Evolutionary conservation across 1,284 basidiomycete genomes (phyloP), one percentile per base, ranked within the genome.

Genomic region (Malassezia sp.): DNA sequence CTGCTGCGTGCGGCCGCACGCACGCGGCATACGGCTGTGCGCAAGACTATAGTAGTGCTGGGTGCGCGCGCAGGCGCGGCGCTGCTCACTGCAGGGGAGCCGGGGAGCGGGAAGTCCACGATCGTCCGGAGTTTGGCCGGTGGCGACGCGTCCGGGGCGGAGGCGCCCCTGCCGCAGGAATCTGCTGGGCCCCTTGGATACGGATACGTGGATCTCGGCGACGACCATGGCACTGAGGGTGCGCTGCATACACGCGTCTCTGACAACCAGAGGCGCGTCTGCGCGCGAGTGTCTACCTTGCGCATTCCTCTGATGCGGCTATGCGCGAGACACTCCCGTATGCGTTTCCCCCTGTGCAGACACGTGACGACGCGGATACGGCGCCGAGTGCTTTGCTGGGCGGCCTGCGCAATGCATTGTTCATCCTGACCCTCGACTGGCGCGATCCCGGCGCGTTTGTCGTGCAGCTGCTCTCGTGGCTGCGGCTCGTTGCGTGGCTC

Each of bases 381-480:
- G 49, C 56, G 2, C 47, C 49, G 2, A 28, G 29, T 2, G 47
- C 57, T 3, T 60, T 61, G 11, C 51, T 63, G 43, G 51, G 48
- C 14, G 75, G 80, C 5, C 71, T 89, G 8, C 76, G 80, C 28
- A 83, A 91, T 61, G 84, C 86, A 0, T 76, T 88, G 11, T 79
- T 89, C 38, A 74, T 95, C 59, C 84, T 96, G 58, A 78, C 83
- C 0, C 75, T 96, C n/a, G 91, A 97, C 71, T 96, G 90, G 91
- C 88, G 87, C 57, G 79, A 79, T 57, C 91, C 91, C 0, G 88
- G 85, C 80, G 79, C 81, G 0, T 95, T 96, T 71, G 71, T 91
- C 1, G 79, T 83, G n/a, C 84, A 96, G 63, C 74, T 97, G 5
- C 75, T 84, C 49, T 78, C 75, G 33, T 96, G 91, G 91, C 73